These are phyloP conservation scores for Apophysomyces trapeziformis DNA, from an alignment of 371 early-diverging fungal genomes.

Conservation along the genomic window DNA sequence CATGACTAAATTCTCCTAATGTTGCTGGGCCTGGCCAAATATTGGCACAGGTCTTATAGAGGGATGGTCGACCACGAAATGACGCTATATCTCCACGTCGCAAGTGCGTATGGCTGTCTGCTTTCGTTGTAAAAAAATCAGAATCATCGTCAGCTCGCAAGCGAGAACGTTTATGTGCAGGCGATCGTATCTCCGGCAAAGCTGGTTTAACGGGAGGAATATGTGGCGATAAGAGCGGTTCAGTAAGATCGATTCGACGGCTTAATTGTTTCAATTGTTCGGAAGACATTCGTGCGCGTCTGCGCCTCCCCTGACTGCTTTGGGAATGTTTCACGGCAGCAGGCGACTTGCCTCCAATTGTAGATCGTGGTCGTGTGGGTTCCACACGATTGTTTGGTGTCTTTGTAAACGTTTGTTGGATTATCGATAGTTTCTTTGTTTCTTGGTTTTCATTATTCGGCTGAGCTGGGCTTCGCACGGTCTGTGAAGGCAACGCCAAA, in stretches of 20 bases:
- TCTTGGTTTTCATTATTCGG: neutral
- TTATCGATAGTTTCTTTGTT: constrained; percentile 9
- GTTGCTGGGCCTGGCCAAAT: constrained; percentile 27
- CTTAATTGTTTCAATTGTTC: constrained; percentile 35
- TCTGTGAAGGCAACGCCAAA: neutral
- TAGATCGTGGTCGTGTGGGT: constrained; percentile 13
- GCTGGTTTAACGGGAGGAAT: constrained; percentile 1
- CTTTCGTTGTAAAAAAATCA: neutral
- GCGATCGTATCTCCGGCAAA: constrained; percentile 2
- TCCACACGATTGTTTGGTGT: constrained; percentile 17
- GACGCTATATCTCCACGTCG: neutral
- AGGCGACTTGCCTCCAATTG: constrained; percentile 14
- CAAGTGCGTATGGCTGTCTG: neutral
- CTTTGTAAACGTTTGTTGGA: constrained; percentile 20
- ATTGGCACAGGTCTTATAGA: constrained; percentile 23
- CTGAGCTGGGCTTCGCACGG: neutral
- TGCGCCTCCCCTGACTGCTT: constrained; percentile 10
- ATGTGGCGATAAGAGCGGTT: constrained; percentile 9
- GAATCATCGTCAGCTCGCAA: neutral
- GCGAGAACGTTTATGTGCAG: neutral
- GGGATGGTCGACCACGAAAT: constrained; percentile 4
- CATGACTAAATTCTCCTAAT: constrained; percentile 26
- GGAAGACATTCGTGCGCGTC: constrained; percentile 13
- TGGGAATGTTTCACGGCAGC: constrained; percentile 17
- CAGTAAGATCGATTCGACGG: constrained; percentile 46